Evolutionary conservation across 225 moss, liverwort and hornwort species (phyloP).

Genomic region (Takakia lepidozioides): DNA sequence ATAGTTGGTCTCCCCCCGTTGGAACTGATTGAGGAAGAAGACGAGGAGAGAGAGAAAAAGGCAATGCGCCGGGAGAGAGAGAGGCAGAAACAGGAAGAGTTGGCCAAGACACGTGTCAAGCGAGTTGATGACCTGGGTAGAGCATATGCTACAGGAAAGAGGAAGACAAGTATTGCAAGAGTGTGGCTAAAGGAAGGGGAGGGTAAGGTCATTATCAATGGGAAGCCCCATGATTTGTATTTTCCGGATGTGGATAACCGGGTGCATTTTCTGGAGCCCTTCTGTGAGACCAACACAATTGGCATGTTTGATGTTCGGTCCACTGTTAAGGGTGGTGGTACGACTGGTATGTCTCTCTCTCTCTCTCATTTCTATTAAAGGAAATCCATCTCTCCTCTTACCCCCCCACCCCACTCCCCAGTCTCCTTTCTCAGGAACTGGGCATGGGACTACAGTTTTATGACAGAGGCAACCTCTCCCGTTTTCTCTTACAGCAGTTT

Average conservation of each 20-base stretch:
- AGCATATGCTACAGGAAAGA: slow-evolving; percentile 88
- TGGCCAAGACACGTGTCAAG: slow-evolving; percentile 73
- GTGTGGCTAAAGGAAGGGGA: slow-evolving; percentile 90
- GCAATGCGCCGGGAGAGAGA: slow-evolving; percentile 84
- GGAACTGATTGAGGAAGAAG: slow-evolving; percentile 81
- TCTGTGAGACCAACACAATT: slow-evolving; percentile 66
- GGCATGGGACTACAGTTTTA: slow-evolving; percentile 1
- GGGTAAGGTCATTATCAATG: slow-evolving; percentile 73
- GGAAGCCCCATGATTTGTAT: slow-evolving; percentile 72
- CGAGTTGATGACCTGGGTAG: slow-evolving; percentile 81
- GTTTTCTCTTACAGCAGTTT: neutral
- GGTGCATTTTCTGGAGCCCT: slow-evolving; percentile 81
- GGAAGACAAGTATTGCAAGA: slow-evolving; percentile 81
- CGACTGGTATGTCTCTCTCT: slow-evolving; percentile 45
- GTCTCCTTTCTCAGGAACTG: no score
- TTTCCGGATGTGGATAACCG: slow-evolving; percentile 90
- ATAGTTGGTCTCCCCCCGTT: slow-evolving; percentile 81
- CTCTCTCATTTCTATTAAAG: no score
- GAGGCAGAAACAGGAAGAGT: slow-evolving; percentile 77
- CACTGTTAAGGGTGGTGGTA: slow-evolving; percentile 92
- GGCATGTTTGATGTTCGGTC: slow-evolving; percentile 83
- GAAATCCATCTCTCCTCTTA: no score
- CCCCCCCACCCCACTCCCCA: no score
- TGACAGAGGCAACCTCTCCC: neutral
- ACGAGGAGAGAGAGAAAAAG: slow-evolving; percentile 77